Conservation (phyloP, 2,329 filamentous ascomycete species). For the Sordariomycetes sp. region DNA sequence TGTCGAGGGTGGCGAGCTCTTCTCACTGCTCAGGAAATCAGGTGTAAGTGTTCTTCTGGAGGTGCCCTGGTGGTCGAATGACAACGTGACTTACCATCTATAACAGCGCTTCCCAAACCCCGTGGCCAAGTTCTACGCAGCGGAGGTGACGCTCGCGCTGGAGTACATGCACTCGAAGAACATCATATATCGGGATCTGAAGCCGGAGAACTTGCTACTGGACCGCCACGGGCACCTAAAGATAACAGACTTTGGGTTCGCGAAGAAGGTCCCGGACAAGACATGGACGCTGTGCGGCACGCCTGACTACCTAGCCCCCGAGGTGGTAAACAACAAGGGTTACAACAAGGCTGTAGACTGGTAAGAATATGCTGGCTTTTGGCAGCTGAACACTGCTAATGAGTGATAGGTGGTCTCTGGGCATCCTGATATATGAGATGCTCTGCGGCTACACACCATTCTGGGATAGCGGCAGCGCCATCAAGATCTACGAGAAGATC, state of each 20-base stretch:
- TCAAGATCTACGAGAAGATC: slow-evolving; percentile 99
- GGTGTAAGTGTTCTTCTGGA: slow-evolving; percentile 42
- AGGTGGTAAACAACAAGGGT: slow-evolving; percentile 97
- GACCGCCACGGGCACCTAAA: slow-evolving; percentile 92
- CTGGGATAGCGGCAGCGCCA: slow-evolving; percentile 94
- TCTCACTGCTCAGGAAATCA: slow-evolving; percentile 90
- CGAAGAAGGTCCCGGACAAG: slow-evolving; percentile 96
- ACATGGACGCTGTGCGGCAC: slow-evolving; percentile 98
- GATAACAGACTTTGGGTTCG: slow-evolving; percentile 97
- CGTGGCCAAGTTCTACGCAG: slow-evolving; percentile 97
- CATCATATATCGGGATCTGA: slow-evolving; percentile 96
- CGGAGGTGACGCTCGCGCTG: slow-evolving; percentile 88
- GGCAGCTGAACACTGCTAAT: neutral
- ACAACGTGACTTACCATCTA: neutral
- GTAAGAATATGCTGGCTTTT: slow-evolving; percentile 41
- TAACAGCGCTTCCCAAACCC: slow-evolving; percentile 90
- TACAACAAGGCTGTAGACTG: slow-evolving; percentile 99
- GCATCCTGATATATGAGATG: slow-evolving; percentile 99
- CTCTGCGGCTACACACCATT: slow-evolving; percentile 97
- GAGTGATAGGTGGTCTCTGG: slow-evolving; percentile 84
- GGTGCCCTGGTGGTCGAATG: neutral
- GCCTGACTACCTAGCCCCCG: slow-evolving; percentile 91
- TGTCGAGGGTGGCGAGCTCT: slow-evolving; percentile 94
- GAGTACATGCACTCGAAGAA: slow-evolving; percentile 92
- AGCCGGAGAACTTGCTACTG: slow-evolving; percentile 86